phyloP scores from a whole-genome alignment of 139 green algal species.

The Pleodorina starrii region DNA sequence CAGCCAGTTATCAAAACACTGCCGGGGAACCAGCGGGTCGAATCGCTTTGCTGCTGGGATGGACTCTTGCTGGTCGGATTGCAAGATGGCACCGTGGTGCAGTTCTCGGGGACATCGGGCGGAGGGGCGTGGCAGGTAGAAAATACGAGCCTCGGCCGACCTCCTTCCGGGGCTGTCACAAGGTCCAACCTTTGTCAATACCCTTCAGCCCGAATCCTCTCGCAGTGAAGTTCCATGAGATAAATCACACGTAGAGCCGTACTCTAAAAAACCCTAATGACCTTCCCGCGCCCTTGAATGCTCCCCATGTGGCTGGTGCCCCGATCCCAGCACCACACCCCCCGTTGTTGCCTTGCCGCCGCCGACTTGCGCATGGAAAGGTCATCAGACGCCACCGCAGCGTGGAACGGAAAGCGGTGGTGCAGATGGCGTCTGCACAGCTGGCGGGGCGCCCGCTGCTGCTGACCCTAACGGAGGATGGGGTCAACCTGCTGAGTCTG shows the following conservation, averaged over 20 bases:
- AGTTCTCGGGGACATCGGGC: background rate
- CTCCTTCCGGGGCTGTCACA: too few relatives aligned
- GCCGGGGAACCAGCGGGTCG: constrained; percentile 33
- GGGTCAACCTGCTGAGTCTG: constrained; percentile 48
- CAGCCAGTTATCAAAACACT: constrained; percentile 27
- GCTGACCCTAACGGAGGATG: constrained; percentile 41
- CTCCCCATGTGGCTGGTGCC: too few relatives aligned
- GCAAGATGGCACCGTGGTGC: constrained; percentile 52
- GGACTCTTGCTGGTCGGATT: constrained; percentile 49
- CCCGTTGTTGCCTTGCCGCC: too few relatives aligned
- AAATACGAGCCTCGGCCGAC: too few relatives aligned
- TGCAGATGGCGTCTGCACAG: constrained; percentile 51
- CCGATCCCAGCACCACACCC: too few relatives aligned
- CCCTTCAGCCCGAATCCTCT: too few relatives aligned
- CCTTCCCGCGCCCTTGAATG: too few relatives aligned
- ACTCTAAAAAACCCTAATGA: too few relatives aligned
- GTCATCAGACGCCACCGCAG: constrained; percentile 26
- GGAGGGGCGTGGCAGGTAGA: constrained; percentile 39
- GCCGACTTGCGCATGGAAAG: constrained; percentile 13
- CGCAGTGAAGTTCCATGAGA: too few relatives aligned
- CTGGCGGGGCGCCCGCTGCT: constrained; percentile 10
- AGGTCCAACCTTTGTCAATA: too few relatives aligned
- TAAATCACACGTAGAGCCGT: too few relatives aligned
- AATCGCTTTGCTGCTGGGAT: constrained; percentile 50
- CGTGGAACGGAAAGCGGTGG: constrained; percentile 55